These are phyloP conservation scores for Penicillium sp. DNA, from an alignment of 2,329 filamentous ascomycete genomes.

Conservation along the genomic window DNA sequence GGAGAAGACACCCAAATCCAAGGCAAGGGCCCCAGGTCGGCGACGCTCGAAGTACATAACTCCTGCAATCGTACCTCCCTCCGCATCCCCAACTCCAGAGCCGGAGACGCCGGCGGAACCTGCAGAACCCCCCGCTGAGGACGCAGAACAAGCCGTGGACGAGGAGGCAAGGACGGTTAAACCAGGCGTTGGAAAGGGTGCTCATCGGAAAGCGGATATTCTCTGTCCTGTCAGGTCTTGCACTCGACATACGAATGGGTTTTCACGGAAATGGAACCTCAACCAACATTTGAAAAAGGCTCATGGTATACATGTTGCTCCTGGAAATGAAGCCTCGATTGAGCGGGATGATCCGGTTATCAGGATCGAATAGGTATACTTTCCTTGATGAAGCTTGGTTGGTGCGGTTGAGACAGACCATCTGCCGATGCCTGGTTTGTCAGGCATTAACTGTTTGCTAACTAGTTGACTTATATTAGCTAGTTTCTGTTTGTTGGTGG, in stretches of 20 bases:
- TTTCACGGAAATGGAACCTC: slow-evolving; percentile 33
- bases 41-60: not conserved
- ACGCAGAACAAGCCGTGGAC: not conserved
- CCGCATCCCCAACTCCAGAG: not conserved
- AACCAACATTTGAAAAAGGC: slow-evolving; percentile 30
- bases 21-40: slow-evolving; percentile 7
- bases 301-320: slow-evolving; percentile 20
- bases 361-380: slow-evolving; percentile 5
- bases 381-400: not conserved
- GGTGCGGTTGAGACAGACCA: no score
- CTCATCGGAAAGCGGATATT: slow-evolving; percentile 23
- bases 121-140: not conserved
- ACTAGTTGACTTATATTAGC: no score
- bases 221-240: slow-evolving; percentile 28
- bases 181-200: slow-evolving; percentile 18
- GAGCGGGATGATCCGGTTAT: slow-evolving; percentile 1
- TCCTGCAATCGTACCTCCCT: slow-evolving; percentile 1
- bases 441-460: no score
- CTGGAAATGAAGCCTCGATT: slow-evolving; percentile 1
- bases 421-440: no score
- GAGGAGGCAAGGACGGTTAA: not conserved
- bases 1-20: not conserved
- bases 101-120: not conserved
- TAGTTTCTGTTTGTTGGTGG: no score
- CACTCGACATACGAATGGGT: slow-evolving; percentile 25